Evolutionary conservation across 2,329 filamentous ascomycete genomes (phyloP).

Genomic region (Pestalotiopsis sp.): DNA sequence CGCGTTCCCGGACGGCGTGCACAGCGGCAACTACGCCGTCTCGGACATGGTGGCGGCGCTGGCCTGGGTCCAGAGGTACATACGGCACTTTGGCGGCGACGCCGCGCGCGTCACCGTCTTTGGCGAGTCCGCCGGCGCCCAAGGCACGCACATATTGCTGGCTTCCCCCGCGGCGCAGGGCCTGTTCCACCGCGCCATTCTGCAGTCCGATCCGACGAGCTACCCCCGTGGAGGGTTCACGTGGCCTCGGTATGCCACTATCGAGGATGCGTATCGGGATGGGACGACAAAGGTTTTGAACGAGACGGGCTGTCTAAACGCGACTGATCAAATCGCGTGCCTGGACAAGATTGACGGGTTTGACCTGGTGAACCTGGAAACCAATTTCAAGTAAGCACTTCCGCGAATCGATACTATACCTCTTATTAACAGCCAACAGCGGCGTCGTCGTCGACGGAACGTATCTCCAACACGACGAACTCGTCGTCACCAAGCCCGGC

Average conservation of each 20-base stretch:
- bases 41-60: slow-evolving; percentile 27
- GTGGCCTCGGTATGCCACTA: not conserved
- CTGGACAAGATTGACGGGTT: not conserved
- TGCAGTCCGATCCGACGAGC: not conserved
- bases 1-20: not conserved
- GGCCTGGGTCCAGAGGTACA: slow-evolving; percentile 53
- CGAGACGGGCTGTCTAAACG: not conserved
- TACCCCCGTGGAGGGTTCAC: not conserved
- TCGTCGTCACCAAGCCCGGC: not conserved
- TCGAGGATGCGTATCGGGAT: not conserved
- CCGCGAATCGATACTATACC: not conserved
- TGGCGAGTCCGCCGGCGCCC: not conserved
- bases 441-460: not conserved
- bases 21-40: not conserved
- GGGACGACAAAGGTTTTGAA: not conserved
- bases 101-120: slow-evolving; percentile 27
- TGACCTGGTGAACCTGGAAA: not conserved
- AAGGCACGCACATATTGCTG: not conserved
- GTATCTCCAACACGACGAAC: not conserved
- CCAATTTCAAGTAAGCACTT: not conserved
- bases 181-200: not conserved
- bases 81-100: slow-evolving; percentile 34
- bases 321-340: not conserved
- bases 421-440: not conserved
- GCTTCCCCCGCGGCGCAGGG: not conserved